Conservation (phyloP, 495 filamentous ascomycete genomes). For the Coniosporium apollinis region DNA sequence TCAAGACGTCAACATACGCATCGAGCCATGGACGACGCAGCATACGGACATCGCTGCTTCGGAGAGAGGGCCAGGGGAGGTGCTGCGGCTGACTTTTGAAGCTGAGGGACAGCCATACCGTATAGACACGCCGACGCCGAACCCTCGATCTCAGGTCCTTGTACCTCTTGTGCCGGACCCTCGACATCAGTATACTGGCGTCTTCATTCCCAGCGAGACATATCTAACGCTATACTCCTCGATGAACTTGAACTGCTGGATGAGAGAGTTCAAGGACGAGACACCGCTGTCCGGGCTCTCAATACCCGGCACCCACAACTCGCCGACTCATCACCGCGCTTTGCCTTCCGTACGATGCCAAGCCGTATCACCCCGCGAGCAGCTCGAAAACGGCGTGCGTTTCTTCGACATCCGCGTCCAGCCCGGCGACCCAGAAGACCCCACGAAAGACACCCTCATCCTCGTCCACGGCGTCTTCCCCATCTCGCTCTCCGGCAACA, state of each 20-base stretch:
- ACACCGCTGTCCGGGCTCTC: conserved; percentile 63
- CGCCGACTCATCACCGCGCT: conserved; percentile 63
- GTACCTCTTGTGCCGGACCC: conserved; percentile 37
- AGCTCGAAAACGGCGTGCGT: conserved; percentile 79
- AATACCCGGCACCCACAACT: conserved; percentile 94
- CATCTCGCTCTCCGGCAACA: conserved; percentile 46
- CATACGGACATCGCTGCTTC: conserved; percentile 36
- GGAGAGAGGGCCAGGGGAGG: conserved; percentile 31
- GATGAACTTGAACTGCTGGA: conserved; percentile 60
- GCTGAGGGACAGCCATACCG: conserved; percentile 41
- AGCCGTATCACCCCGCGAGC: conserved; percentile 53
- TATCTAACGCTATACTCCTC: conserved; percentile 66
- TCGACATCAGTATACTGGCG: conserved; percentile 45
- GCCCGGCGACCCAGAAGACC: conserved; percentile 37
- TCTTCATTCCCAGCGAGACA: conserved; percentile 48
- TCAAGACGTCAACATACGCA: conserved; percentile 35
- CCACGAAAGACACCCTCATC: conserved; percentile 37
- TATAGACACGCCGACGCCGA: conserved; percentile 42
- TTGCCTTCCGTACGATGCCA: conserved; percentile 91
- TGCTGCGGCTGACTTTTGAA: conserved; percentile 46
- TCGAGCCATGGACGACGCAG: conserved; percentile 40
- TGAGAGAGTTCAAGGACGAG: conserved; percentile 50
- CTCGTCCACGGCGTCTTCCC: conserved; percentile 70
- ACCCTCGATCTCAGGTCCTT: conserved; percentile 37
- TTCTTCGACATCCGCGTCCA: conserved; percentile 87